Percentiles rank a stretch among this genome's conserved stretches.
Conservation (phyloP, 345 rosid species). For the Eucalyptus sp. region DNA sequence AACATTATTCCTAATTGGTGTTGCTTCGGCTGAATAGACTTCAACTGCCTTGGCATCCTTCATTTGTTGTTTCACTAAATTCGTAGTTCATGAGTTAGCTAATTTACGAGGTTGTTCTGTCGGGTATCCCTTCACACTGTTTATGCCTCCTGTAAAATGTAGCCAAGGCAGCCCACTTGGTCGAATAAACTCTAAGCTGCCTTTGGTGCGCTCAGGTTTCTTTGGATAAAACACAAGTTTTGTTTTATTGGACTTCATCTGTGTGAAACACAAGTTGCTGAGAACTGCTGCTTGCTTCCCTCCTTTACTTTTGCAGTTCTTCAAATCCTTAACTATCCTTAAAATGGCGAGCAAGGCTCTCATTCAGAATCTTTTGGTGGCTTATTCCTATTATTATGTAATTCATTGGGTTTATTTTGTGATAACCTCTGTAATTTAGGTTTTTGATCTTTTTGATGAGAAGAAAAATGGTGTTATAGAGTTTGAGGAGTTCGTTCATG, state of each 20-base stretch:
- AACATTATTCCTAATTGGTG: not conserved
- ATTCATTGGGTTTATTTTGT: not conserved
- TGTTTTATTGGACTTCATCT: not conserved
- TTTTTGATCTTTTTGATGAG: conserved; percentile 81
- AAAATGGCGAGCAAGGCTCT: not conserved
- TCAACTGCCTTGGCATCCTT: not conserved
- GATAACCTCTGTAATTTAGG: conserved; percentile 25
- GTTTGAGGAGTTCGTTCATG: conserved; percentile 79
- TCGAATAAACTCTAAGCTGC: not conserved
- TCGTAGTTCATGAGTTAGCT: not conserved
- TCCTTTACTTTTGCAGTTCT: not conserved
- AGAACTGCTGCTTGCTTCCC: not conserved
- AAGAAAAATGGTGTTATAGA: conserved; percentile 82
- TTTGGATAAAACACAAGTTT: not conserved
- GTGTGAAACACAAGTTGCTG: not conserved
- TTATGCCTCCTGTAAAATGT: not conserved
- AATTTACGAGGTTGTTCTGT: not conserved
- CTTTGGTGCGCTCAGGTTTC: not conserved
- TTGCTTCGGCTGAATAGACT: not conserved
- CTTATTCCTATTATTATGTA: not conserved
- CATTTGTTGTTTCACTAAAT: not conserved
- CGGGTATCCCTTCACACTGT: not conserved
- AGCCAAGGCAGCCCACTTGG: not conserved
- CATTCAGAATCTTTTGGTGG: not conserved
- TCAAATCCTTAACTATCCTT: not conserved